phyloP scores from a whole-genome alignment of 2,329 filamentous ascomycete genomes.

The Proliferodiscus dingleyae region DNA sequence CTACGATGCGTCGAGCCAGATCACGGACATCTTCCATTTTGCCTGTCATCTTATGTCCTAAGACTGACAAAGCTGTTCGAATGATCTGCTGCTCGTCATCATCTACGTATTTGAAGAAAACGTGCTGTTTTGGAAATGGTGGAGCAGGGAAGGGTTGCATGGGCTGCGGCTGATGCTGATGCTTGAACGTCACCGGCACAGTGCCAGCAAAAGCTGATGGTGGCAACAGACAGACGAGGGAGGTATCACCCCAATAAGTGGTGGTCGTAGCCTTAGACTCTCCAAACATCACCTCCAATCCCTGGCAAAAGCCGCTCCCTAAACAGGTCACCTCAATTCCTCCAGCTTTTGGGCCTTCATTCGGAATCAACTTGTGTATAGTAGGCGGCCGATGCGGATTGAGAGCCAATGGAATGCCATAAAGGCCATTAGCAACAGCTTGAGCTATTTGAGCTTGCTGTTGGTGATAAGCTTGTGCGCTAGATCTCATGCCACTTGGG shows the following conservation, averaged over 20 bases:
- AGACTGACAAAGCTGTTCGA: constrained; percentile 59
- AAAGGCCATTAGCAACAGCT: constrained; percentile 45
- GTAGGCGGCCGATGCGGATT: constrained; percentile 52
- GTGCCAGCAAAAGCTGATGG: constrained; percentile 52
- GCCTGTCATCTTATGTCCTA: constrained; percentile 61
- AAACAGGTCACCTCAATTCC: constrained; percentile 85
- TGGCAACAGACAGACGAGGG: constrained; percentile 58
- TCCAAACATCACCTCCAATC: constrained; percentile 82
- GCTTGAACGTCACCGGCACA: constrained; percentile 56
- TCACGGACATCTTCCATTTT: constrained; percentile 57
- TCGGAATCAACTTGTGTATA: constrained; percentile 79
- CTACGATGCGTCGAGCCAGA: constrained; percentile 56
- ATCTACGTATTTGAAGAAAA: constrained; percentile 68
- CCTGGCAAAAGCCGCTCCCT: constrained; percentile 73
- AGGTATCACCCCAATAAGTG: constrained; percentile 59
- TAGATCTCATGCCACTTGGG: constrained; percentile 51
- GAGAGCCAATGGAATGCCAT: constrained; percentile 45
- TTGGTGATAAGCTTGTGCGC: constrained; percentile 40
- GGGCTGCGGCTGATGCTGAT: constrained; percentile 43
- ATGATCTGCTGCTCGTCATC: constrained; percentile 66
- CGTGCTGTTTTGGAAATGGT: constrained; percentile 44
- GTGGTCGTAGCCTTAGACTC: constrained; percentile 58
- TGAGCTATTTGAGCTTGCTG: constrained; percentile 41
- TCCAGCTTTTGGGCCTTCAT: constrained; percentile 74
- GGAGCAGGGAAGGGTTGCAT: constrained; percentile 38